Base-by-base conservation (phyloP, 1,284 basidiomycete genomes). In the Leccinum pseudoinsigne region DNA sequence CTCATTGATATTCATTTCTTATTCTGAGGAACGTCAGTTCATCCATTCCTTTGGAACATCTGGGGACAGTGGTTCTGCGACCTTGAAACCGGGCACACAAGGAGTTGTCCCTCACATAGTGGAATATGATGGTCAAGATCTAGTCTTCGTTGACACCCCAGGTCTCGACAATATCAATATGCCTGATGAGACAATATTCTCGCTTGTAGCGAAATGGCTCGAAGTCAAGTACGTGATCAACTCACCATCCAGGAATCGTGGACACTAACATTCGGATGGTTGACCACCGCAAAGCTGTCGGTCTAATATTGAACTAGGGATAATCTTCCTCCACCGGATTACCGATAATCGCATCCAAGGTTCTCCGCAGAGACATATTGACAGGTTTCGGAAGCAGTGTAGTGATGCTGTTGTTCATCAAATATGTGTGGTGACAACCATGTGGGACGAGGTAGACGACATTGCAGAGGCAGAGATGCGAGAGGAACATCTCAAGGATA, bases 101-200 rank as follows among this genome's bases (percentile, higher is more conserved):
- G 14, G 8, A 2, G 16, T 66, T 36, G 58, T 28, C 3, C 26
- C 45, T 26, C 61, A 21, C 4, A 23, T 10, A 12, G 6, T 67
- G 16, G 55, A 60, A 57, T 16, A 47, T 23, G 51, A 55, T 28
- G 62, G 56, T 8, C 62, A 31, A 26, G n/a, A 8, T 12, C 6
- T 66, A 7, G 50, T 60, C 23, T 28, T 67, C 9, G 26, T 67
- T 4, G 66, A 64, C 21, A 66, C 66, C 2, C 66, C 65, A 14
- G 65, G 66, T 16, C 38, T 66, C 38, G 28, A 66, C 18, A 67
- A 34, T 14, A 26, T 21, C 31, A 3, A 55, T 28, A 18, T 50
- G 3, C 23, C 40, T 4, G 62, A 66, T 40, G 36, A 38, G 21
- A 28, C 7, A 16, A 54, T 66, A 66, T 21, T 61, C n/a, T 23